Percentiles rank a stretch among this genome's conserved stretches.
phyloP scores from a whole-genome alignment of 208 protist genomes.

The Trypanosoma platydactyli region DNA sequence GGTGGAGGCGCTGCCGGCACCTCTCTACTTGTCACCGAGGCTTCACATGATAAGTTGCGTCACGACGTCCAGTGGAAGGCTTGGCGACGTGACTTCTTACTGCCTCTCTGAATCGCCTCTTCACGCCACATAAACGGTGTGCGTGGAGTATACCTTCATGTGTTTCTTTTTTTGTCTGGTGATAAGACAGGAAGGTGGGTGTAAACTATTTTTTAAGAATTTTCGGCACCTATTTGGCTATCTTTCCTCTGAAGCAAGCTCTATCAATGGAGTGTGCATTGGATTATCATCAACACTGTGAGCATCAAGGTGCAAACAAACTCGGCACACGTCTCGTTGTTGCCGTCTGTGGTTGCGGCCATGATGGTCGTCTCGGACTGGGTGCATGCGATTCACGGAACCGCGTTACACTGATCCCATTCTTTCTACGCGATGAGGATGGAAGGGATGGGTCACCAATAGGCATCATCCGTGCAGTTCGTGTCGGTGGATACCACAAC shows the following conservation, averaged over 20 bases:
- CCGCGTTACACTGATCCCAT: constrained; percentile 23
- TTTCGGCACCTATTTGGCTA: background rate
- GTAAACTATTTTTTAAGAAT: background rate
- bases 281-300: background rate
- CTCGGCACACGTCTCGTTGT: constrained; percentile 21
- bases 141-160: too few relatives aligned
- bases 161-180: too few relatives aligned
- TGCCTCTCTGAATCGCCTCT: too few relatives aligned
- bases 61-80: too few relatives aligned
- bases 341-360: constrained; percentile 76
- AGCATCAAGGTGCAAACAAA: background rate
- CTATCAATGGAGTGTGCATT: constrained; percentile 3
- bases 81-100: too few relatives aligned
- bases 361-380: constrained; percentile 78
- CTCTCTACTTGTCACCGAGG: too few relatives aligned
- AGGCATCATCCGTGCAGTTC: constrained; percentile 37
- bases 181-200: background rate
- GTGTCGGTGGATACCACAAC: constrained; percentile 85
- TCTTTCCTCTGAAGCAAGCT: background rate
- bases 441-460: constrained; percentile 7
- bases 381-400: constrained; percentile 27
- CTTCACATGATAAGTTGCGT: too few relatives aligned
- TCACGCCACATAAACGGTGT: too few relatives aligned
- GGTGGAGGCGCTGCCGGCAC: too few relatives aligned
- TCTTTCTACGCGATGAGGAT: constrained; percentile 16